Evolutionary conservation across 306 rosid species (phyloP).

Genomic region (Oemleria cerasiformis): DNA sequence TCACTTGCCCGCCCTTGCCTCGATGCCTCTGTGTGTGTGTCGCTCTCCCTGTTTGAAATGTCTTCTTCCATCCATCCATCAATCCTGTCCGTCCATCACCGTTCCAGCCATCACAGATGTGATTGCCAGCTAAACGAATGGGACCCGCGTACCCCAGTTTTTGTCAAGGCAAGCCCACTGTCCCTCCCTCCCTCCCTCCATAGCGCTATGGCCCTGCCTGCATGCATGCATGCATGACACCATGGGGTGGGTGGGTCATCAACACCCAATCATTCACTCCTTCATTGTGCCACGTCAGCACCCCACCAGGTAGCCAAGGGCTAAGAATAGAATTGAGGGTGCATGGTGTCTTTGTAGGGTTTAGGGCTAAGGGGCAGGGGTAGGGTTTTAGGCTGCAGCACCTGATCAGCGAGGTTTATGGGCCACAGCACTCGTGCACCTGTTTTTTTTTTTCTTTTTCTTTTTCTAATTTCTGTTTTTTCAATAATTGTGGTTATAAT

Average conservation of each 20-base stretch:
- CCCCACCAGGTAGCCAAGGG: not conserved
- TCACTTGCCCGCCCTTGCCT: no score
- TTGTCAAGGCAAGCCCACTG: constrained; percentile 9
- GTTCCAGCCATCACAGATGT: constrained; percentile 8
- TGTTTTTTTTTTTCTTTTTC: not conserved
- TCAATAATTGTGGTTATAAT: not conserved
- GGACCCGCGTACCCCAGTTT: constrained; percentile 20
- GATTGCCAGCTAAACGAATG: constrained; percentile 30
- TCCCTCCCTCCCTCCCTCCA: not conserved
- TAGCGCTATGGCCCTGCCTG: not conserved
- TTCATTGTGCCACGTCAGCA: constrained; percentile 15
- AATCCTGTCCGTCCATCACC: constrained; percentile 32
- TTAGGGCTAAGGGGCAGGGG: not conserved
- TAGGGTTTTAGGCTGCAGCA: constrained; percentile 24
- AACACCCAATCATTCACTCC: constrained; percentile 28
- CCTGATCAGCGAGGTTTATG: constrained; percentile 52
- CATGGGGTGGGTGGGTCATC: not conserved
- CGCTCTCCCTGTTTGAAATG: not conserved
- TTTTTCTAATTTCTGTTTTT: no score
- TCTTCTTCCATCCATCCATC: constrained; percentile 16
- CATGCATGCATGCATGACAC: not conserved
- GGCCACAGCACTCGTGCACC: constrained; percentile 50
- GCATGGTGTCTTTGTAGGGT: not conserved
- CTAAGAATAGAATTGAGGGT: not conserved
- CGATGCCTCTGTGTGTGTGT: not conserved